Evolutionary conservation across 2,329 filamentous ascomycete species (phyloP).

Genomic region (Pseudogymnoascus sp.): DNA sequence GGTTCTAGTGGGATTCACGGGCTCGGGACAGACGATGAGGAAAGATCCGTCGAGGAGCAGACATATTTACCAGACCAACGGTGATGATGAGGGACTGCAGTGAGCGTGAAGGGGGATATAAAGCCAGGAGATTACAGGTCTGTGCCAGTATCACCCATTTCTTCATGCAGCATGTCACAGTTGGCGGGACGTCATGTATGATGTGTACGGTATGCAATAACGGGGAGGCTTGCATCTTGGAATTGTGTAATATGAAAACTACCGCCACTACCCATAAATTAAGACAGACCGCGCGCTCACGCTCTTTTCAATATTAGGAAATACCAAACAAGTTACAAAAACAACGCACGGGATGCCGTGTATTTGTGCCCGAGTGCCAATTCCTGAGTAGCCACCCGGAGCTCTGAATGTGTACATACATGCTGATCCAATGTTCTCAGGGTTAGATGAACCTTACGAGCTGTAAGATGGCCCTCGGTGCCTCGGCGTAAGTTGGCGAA

Average conservation of each 20-base stretch:
- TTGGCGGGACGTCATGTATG: background rate
- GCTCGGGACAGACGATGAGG: constrained; percentile 90
- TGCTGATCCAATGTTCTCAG: background rate
- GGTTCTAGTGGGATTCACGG: constrained; percentile 82
- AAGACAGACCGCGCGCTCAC: background rate
- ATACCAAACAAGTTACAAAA: background rate
- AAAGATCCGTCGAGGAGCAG: constrained; percentile 78
- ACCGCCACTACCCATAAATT: background rate
- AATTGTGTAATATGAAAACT: background rate
- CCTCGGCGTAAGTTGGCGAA: background rate
- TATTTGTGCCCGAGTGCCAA: background rate
- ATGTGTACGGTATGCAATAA: background rate
- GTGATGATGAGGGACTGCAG: constrained; percentile 52
- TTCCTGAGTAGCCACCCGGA: background rate
- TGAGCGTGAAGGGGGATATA: background rate
- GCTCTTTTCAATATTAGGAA: background rate
- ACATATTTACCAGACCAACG: constrained; percentile 75
- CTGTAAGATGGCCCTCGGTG: background rate
- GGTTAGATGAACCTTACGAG: background rate
- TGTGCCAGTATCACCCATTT: background rate
- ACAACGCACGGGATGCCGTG: background rate
- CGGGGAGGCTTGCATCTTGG: background rate
- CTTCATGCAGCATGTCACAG: background rate
- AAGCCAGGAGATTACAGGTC: background rate
- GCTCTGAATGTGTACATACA: background rate